A percentile compares a stretch with the other conserved stretches of the same genome.
phyloP scores from a whole-genome alignment of 2,329 filamentous ascomycete genomes.

The Domatiomyces globalis region DNA sequence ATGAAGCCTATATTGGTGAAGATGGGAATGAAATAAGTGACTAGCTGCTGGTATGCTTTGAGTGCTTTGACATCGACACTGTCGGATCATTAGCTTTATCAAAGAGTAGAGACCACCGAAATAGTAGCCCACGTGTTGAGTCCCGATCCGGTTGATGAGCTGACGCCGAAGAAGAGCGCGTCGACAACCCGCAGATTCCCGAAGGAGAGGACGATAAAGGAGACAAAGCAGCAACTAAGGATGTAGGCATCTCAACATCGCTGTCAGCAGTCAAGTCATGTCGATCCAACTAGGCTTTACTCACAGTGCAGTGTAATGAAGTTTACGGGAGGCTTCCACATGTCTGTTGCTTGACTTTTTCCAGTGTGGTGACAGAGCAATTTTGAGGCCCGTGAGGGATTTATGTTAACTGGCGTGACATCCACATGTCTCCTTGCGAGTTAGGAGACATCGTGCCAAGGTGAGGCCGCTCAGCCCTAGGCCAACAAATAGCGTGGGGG shows the following conservation, averaged over 20 bases:
- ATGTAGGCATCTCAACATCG: constrained; percentile 25
- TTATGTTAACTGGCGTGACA: no score
- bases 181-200: constrained; percentile 33
- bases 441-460: no score
- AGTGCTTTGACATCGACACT: constrained; percentile 39
- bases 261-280: background rate
- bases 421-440: no score
- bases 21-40: constrained; percentile 37
- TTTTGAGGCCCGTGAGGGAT: no score
- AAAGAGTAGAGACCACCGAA: background rate
- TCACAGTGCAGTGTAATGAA: constrained; percentile 23
- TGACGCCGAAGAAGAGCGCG: constrained; percentile 38
- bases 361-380: no score
- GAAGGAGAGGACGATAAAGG: constrained; percentile 26
- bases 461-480: no score
- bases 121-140: constrained; percentile 33
- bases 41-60: constrained; percentile 38
- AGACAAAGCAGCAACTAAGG: constrained; percentile 24
- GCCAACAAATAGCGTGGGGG: no score
- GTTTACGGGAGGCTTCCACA: constrained; percentile 18
- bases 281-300: constrained; percentile 4
- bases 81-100: background rate
- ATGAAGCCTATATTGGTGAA: constrained; percentile 37
- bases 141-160: constrained; percentile 37
- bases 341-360: background rate